These are phyloP conservation scores for Stygiomarasmius scandens DNA, from an alignment of 1,284 basidiomycete genomes.

Conservation along the genomic window DNA sequence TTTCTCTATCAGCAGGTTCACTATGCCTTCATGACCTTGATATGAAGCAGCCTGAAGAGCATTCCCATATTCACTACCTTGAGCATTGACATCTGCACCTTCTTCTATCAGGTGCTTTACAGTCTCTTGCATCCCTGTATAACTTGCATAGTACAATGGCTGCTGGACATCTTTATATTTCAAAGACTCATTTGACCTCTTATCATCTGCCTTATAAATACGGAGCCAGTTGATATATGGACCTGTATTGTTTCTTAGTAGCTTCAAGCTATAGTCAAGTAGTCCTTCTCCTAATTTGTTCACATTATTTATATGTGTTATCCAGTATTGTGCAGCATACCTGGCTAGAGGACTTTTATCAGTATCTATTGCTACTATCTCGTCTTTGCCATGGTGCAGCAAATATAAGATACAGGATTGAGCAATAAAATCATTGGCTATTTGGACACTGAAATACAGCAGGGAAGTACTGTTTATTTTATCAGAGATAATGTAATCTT, in stretches of 20 bases:
- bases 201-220: background rate
- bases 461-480: background rate
- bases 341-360: background rate
- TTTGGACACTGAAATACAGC: background rate
- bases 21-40: background rate
- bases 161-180: too few species aligned
- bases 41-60: background rate
- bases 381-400: background rate
- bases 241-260: background rate
- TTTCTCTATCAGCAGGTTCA: background rate
- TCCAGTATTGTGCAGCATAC: background rate
- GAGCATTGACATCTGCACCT: conserved; percentile 2
- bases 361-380: background rate
- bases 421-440: conserved; percentile 1
- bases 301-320: background rate
- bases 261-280: background rate
- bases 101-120: background rate
- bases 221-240: background rate
- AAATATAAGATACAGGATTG: conserved; percentile 7
- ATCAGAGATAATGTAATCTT: conserved; percentile 1
- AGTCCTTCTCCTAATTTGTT: background rate
- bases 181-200: background rate
- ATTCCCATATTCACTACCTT: background rate
- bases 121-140: background rate
- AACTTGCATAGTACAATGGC: background rate